Evolutionary conservation across 768 basidiomycete species (phyloP).

Genomic region (Crassisporium funariophilum): DNA sequence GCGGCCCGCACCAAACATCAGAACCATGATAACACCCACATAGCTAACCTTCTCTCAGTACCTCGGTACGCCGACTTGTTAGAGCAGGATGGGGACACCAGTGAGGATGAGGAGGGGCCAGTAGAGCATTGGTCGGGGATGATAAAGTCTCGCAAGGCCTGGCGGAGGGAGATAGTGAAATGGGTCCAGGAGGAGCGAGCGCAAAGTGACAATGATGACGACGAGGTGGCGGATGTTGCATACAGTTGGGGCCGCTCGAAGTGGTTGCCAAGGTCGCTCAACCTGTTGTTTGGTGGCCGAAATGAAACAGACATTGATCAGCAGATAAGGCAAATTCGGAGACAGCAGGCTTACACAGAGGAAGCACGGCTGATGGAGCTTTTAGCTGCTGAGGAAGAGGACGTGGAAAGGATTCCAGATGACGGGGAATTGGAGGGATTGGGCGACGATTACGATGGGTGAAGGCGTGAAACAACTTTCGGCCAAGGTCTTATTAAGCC

Average conservation of each 20-base stretch:
- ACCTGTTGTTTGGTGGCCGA: conserved; percentile 19
- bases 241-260: no score
- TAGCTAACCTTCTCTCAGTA: conserved; percentile 12
- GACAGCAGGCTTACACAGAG: conserved; percentile 15
- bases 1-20: conserved; percentile 6
- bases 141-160: not conserved
- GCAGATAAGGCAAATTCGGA: not conserved
- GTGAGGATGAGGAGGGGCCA: conserved; percentile 1
- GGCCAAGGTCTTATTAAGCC: no score
- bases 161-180: conserved; percentile 19
- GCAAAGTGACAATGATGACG: conserved; percentile 5
- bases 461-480: no score
- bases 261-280: conserved; percentile 17
- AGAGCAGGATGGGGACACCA: conserved; percentile 1
- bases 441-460: conserved; percentile 20
- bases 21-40: conserved; percentile 13
- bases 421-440: conserved; percentile 23
- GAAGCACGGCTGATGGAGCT: conserved; percentile 21
- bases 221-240: conserved; percentile 3
- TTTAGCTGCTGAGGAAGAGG: conserved; percentile 22
- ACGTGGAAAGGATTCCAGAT: conserved; percentile 17
- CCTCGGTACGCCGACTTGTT: conserved; percentile 16
- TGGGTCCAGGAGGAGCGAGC: conserved; percentile 16
- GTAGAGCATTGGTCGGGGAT: not conserved
- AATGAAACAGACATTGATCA: conserved; percentile 14